Base-by-base conservation (phyloP, 192 early-diverging fungal species). In the Rhizoclosmatium sp. region DNA sequence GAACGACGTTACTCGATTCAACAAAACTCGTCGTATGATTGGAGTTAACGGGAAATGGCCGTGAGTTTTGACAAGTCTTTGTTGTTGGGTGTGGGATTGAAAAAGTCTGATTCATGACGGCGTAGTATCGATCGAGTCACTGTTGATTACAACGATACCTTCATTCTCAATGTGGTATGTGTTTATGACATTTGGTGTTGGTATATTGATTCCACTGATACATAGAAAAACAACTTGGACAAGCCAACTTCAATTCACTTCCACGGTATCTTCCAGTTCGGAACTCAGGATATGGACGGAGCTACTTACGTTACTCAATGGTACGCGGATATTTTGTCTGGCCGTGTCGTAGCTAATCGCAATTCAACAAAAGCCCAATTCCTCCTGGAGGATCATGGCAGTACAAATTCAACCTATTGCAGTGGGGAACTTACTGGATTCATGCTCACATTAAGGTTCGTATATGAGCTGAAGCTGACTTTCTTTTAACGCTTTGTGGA, bases 371-470 rank as follows among this genome's bases (percentile, higher is more conserved):
- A 78, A 94, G 95, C 79, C 87, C 87, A 2, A 95, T 96, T 75
- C 91, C 93, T 4, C 79, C 87, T 0, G 90, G 90, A 3, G 73
- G 72, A 21, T 88, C 83, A 71, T 91, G 93, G 81, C 93, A 93
- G 0, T 96, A 96, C 79, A 85, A 83, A 4, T 91, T 92, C 69
- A 82, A 84, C 4, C 82, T 92, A 58, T 75, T 78, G 64, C 94
- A 96, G 72, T 87, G 87, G 21, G 95, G 95, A 54, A 95, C 93
- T 12, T 95, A 92, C 84, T 97, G 95, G 95, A 89, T 92, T 69
- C 79, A 80, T 47, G 79, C 93, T 4, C 94, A 92, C 81, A 94
- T 93, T 93, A 89, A 59, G 68, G 68, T 70, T 19, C 12, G 64
- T 58, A 58, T 78, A 79, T 56, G 12, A 16, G 0, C 16, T 39